phyloP scores from a whole-genome alignment of 805 yeast species.

The Hanseniaspora guilliermondii region DNA sequence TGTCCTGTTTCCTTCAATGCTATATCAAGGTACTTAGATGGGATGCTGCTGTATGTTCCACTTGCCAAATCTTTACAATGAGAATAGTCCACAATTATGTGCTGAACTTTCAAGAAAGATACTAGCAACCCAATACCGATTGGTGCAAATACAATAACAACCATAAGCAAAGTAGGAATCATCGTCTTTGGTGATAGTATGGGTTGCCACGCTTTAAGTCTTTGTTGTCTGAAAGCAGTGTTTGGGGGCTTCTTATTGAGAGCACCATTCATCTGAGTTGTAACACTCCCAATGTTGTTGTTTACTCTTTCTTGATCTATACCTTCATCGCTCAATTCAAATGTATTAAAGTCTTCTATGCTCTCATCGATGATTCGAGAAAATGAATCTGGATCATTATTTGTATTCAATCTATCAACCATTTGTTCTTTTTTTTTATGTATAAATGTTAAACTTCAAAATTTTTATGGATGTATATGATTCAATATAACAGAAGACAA shows the following conservation, averaged over 20 bases:
- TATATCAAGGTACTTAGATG: constrained; percentile 42
- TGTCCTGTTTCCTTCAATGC: constrained; percentile 41
- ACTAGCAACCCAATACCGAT: constrained; percentile 74
- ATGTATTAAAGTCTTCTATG: background rate
- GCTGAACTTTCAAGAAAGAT: constrained; percentile 70
- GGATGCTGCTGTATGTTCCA: constrained; percentile 38
- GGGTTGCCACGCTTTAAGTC: constrained; percentile 61
- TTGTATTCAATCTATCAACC: background rate
- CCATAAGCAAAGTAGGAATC: constrained; percentile 62
- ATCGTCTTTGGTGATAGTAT: constrained; percentile 85
- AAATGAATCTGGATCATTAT: background rate
- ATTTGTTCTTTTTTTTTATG: background rate
- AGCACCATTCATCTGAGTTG: constrained; percentile 18
- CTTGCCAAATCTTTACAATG: constrained; percentile 47
- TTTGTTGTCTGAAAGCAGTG: constrained; percentile 68
- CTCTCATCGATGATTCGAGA: background rate
- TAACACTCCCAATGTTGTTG: background rate
- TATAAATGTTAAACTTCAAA: too few species aligned
- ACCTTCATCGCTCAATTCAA: background rate
- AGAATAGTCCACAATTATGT: constrained; percentile 62
- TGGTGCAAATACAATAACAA: constrained; percentile 76
- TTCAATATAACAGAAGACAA: background rate
- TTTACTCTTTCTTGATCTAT: background rate
- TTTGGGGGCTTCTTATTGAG: constrained; percentile 46
- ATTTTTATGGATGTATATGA: background rate